Percentiles rank a stretch among this genome's conserved stretches.
phyloP scores from a whole-genome alignment of 2,329 filamentous ascomycete species.

The Eutypa lata region DNA sequence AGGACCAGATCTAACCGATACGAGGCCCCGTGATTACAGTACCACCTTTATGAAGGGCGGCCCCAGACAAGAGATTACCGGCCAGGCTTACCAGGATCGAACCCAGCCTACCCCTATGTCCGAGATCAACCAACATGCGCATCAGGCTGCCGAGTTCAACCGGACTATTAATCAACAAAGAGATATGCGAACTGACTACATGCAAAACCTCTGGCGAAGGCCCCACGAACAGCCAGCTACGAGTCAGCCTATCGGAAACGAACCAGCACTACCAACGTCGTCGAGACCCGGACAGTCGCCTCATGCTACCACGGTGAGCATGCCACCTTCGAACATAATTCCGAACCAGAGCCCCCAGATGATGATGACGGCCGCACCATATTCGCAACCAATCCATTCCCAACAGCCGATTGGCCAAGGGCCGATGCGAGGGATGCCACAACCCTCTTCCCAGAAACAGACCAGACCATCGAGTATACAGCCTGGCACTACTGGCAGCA shows the following conservation, averaged over 20 bases:
- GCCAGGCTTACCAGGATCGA: slow-evolving; percentile 83
- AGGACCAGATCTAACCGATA: slow-evolving; percentile 73
- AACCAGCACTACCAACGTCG: slow-evolving; percentile 45
- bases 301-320: slow-evolving; percentile 50
- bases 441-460: slow-evolving; percentile 60
- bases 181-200: slow-evolving; percentile 72
- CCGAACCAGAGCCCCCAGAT: slow-evolving; percentile 62
- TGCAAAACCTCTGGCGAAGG: slow-evolving; percentile 78
- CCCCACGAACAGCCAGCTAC: slow-evolving; percentile 72
- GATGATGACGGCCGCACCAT: slow-evolving; percentile 64
- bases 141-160: slow-evolving; percentile 88
- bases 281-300: slow-evolving; percentile 57
- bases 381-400: slow-evolving; percentile 68
- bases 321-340: slow-evolving; percentile 56
- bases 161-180: slow-evolving; percentile 79
- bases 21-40: slow-evolving; percentile 76
- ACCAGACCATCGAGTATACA: slow-evolving; percentile 61
- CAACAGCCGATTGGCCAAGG: slow-evolving; percentile 72
- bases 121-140: slow-evolving; percentile 82
- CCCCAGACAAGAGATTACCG: slow-evolving; percentile 84
- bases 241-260: slow-evolving; percentile 44
- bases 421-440: slow-evolving; percentile 66
- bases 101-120: slow-evolving; percentile 71
- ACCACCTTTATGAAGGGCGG: slow-evolving; percentile 68
- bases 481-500: slow-evolving; percentile 49